Base-by-base conservation (phyloP, 2,329 filamentous ascomycete species). In the Aspergillus costaricaensis region DNA sequence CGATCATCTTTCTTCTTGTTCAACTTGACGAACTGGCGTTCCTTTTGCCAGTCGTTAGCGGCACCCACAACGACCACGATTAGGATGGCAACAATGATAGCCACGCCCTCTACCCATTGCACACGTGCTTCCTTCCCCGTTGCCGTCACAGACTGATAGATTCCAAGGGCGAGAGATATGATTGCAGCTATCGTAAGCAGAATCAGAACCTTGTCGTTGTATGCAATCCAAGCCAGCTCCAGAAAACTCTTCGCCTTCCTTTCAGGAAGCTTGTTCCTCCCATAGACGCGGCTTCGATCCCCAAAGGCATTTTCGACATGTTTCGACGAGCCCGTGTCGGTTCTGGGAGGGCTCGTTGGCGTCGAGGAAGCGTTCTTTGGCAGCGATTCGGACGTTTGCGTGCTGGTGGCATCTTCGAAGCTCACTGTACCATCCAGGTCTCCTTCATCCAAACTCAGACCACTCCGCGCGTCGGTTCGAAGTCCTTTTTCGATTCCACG, bases 11-110 rank as follows among this genome's bases (percentile, higher is more conserved):
- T 93, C 71, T 91, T 91, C 73, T 86, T 86, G 76, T 92, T 92
- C 61, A 93, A 79, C 73, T 91, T 91, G 41, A 91, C 88, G 68
- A 93, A 93, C 69, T 91, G 89, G 49, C 88, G 84, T 72, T 92
- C 90, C 74, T 92, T 92, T 69, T 93, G 90, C 83, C 87, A 93
- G 71, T 93, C 91, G 65, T 92, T 93, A 36, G 88, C 79, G n/a
- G 90, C 90, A 62, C 89, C 90, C 19, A 91, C 90, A 19, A 89
- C 75, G 3, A 92, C 88, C 50, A 93, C 91, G 64, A 93, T 88
- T 15, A 88, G 72, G 62, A 93, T 91, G 54, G 90, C 91, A 21
- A 89, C 84, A 47, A 92, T 87, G 64, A 93, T 92, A 7, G 91
- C 90, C 10, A 92, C 87, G 64, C 90, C 90, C 75, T 94, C 91